phyloP scores from a whole-genome alignment of 2,329 filamentous ascomycete species.

The Nemania abortiva region DNA sequence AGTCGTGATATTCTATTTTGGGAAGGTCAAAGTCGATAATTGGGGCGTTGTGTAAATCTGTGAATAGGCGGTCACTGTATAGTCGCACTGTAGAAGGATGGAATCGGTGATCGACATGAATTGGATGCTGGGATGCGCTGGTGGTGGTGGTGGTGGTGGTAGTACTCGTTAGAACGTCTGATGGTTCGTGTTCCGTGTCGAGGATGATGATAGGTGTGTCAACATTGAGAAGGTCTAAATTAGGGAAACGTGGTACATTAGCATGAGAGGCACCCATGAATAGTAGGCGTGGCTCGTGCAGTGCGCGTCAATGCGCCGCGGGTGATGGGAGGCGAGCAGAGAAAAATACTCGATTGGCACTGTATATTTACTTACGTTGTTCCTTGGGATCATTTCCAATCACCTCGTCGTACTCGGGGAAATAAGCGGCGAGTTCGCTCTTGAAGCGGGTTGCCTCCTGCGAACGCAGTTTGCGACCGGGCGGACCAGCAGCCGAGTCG shows the following conservation, averaged over 20 bases:
- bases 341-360: slow-evolving; percentile 17
- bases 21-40: slow-evolving; percentile 68
- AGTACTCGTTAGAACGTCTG: slow-evolving; percentile 41
- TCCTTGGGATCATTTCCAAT: slow-evolving; percentile 87
- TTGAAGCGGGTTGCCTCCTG: slow-evolving; percentile 88
- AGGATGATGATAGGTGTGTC: slow-evolving; percentile 80
- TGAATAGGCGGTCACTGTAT: slow-evolving; percentile 68
- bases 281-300: slow-evolving; percentile 1
- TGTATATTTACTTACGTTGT: slow-evolving; percentile 69
- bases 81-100: slow-evolving; percentile 58
- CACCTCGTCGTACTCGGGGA: slow-evolving; percentile 93
- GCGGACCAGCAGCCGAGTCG: slow-evolving; percentile 61
- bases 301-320: slow-evolving; percentile 21
- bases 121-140: slow-evolving; percentile 55
- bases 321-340: slow-evolving; percentile 2
- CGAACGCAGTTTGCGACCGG: slow-evolving; percentile 82
- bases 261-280: slow-evolving; percentile 23
- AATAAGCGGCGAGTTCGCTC: slow-evolving; percentile 91
- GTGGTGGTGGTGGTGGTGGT: slow-evolving; percentile 46
- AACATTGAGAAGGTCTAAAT: slow-evolving; percentile 75
- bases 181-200: slow-evolving; percentile 60
- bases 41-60: slow-evolving; percentile 67
- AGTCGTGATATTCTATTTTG: slow-evolving; percentile 59
- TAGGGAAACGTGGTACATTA: slow-evolving; percentile 35
- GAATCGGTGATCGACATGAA: slow-evolving; percentile 53